These are phyloP conservation scores for Scenedesmus sp. DNA, from an alignment of 163 green algal genomes.

Conservation along the genomic window DNA sequence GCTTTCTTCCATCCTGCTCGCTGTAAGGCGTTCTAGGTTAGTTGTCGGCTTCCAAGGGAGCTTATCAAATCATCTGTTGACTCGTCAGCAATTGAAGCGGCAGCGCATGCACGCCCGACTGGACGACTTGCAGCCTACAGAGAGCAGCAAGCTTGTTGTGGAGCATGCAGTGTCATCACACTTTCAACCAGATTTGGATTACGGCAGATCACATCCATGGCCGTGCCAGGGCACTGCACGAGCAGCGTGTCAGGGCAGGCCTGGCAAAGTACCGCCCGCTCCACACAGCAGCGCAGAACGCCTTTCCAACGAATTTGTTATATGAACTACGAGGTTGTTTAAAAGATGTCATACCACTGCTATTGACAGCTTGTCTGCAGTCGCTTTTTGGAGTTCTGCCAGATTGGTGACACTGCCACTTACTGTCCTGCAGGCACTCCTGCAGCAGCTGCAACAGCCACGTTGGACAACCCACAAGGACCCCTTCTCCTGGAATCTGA, in stretches of 20 bases:
- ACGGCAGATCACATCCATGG: background rate
- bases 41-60: too few species aligned
- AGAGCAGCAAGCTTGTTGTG: background rate
- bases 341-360: too few species aligned
- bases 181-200: too few species aligned
- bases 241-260: background rate
- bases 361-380: too few species aligned
- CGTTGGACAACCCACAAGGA: background rate
- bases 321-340: too few species aligned
- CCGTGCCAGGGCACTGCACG: background rate
- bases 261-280: too few species aligned
- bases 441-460: background rate
- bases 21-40: background rate
- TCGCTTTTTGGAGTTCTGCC: too few species aligned
- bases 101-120: background rate
- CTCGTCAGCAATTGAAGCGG: background rate
- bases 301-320: too few species aligned
- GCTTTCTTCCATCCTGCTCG: background rate
- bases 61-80: background rate
- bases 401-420: background rate
- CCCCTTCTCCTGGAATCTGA: background rate
- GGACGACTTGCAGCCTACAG: background rate
- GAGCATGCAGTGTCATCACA: background rate
- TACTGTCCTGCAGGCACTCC: background rate
- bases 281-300: too few species aligned